Percentiles rank a stretch among this genome's conserved stretches.
These are phyloP conservation scores for Aquilaria sinensis DNA, from an alignment of 345 rosid genomes.

Conservation along the genomic window DNA sequence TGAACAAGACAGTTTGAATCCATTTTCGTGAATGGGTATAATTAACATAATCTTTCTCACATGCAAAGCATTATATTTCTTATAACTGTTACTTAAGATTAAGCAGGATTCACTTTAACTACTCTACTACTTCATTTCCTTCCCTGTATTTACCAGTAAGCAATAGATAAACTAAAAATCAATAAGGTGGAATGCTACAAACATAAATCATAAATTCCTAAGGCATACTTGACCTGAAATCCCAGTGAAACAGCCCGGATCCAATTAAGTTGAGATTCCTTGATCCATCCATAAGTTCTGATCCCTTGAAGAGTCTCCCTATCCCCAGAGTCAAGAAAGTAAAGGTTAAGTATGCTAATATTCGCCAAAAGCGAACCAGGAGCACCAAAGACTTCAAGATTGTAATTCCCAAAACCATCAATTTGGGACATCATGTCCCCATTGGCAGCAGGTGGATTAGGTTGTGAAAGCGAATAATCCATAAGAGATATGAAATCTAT, in stretches of 20 bases:
- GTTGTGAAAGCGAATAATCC: conserved; percentile 78
- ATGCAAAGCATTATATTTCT: too few species aligned
- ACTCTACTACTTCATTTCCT: not conserved
- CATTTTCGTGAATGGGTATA: not conserved
- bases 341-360: conserved; percentile 67
- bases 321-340: conserved; percentile 86
- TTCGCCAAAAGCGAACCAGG: conserved; percentile 72
- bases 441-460: conserved; percentile 37
- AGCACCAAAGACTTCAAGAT: conserved; percentile 58
- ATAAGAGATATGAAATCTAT: conserved; percentile 78
- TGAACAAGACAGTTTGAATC: not conserved
- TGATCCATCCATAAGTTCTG: conserved; percentile 82
- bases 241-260: conserved; percentile 40
- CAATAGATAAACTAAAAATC: not conserved
- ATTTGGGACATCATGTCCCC: conserved; percentile 23
- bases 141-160: too few species aligned
- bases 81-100: not conserved
- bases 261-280: conserved; percentile 86
- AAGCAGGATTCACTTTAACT: not conserved
- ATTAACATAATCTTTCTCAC: too few species aligned
- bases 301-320: conserved; percentile 55
- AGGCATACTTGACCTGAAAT: conserved; percentile 32
- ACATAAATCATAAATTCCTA: not conserved
- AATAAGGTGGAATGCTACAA: not conserved
- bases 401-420: conserved; percentile 82